A percentile compares a stretch with the other conserved stretches of the same genome.
Conservation (phyloP, 805 yeast species). For the Clavispora carvajalis region DNA sequence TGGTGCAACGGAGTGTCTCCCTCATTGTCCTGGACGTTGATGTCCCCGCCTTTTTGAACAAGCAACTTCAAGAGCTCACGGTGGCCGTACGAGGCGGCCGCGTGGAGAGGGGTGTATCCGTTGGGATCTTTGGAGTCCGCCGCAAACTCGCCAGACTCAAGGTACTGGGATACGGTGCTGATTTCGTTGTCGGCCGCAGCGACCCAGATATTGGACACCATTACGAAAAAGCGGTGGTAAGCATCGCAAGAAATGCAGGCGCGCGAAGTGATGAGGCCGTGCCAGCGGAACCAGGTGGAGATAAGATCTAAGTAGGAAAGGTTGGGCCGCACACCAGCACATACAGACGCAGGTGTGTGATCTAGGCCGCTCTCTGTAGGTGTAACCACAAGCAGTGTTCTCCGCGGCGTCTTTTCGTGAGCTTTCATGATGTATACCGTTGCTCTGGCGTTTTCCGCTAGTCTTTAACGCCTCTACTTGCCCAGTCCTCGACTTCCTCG, state of each 20-base stretch:
- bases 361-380: too few species aligned
- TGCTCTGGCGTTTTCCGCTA: too few species aligned
- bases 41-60: conserved; percentile 62
- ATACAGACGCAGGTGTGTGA: too few species aligned
- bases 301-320: too few species aligned
- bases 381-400: too few species aligned
- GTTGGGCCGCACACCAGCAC: too few species aligned
- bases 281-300: not conserved
- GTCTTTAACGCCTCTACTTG: too few species aligned
- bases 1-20: conserved; percentile 97
- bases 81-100: conserved; percentile 94
- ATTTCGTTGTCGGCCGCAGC: conserved; percentile 86
- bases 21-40: conserved; percentile 77
- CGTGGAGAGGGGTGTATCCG: conserved; percentile 96
- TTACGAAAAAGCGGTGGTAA: conserved; percentile 6
- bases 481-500: too few species aligned
- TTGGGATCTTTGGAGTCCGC: conserved; percentile 81
- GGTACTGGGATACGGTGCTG: conserved; percentile 49
- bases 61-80: conserved; percentile 57
- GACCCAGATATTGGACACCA: conserved; percentile 76
- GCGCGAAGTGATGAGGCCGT: not conserved
- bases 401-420: too few species aligned
- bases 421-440: too few species aligned
- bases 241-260: conserved; percentile 1
- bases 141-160: conserved; percentile 47